A percentile compares a stretch with the other conserved stretches of the same genome.
These are phyloP conservation scores for Leccinellum albellum DNA, from an alignment of 768 basidiomycete species.

Conservation along the genomic window DNA sequence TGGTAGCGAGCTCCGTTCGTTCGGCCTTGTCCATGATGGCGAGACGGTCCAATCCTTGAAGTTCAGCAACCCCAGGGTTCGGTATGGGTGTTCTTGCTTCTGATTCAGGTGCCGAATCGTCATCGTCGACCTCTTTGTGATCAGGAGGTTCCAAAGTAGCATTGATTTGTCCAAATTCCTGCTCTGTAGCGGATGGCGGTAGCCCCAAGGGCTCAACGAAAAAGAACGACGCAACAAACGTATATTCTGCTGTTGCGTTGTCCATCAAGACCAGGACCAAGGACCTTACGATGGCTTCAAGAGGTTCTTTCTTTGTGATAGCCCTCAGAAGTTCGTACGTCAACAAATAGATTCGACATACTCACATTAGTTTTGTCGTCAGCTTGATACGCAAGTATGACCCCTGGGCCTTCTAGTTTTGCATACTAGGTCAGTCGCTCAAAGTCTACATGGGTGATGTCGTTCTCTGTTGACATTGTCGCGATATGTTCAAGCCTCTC, in stretches of 20 bases:
- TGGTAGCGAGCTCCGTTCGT: conserved; percentile 51
- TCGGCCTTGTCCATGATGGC: conserved; percentile 52
- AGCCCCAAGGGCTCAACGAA: conserved; percentile 30
- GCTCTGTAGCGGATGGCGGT: conserved; percentile 33
- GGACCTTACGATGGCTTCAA: conserved; percentile 84
- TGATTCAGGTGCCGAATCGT: conserved; percentile 44
- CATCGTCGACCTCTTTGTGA: conserved; percentile 34
- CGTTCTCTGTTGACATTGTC: conserved; percentile 39
- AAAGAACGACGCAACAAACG: conserved; percentile 86
- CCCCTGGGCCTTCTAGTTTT: conserved; percentile 74
- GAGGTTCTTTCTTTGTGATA: conserved; percentile 63
- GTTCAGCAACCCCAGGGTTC: conserved; percentile 26
- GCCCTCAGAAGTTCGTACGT: conserved; percentile 13
- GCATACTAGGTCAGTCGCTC: conserved; percentile 64
- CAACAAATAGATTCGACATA: conserved; percentile 5
- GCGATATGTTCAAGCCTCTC: conserved; percentile 72
- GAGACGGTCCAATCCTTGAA: conserved; percentile 24
- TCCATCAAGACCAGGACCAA: conserved; percentile 88
- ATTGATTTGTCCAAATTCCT: conserved; percentile 33
- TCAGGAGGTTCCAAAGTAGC: conserved; percentile 41
- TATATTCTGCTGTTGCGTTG: conserved; percentile 90
- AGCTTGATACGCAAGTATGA: conserved; percentile 82
- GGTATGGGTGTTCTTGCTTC: conserved; percentile 42
- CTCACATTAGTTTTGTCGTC: conserved; percentile 85
- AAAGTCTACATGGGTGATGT: conserved; percentile 39